Conservation (phyloP, 1,284 basidiomycete species). For the Cryptococcus wingfieldii region DNA sequence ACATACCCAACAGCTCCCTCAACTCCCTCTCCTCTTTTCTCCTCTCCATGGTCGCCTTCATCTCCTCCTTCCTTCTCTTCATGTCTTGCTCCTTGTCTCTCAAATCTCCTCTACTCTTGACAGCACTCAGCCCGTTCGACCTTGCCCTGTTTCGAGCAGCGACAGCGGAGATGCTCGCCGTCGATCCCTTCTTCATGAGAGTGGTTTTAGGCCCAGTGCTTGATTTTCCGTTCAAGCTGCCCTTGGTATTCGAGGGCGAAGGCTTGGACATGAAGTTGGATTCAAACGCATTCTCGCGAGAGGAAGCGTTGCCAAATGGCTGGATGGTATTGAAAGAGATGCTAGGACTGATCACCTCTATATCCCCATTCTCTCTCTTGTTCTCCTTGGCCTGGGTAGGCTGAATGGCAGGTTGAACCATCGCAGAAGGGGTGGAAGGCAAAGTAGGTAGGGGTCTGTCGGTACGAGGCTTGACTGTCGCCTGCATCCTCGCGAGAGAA, state of each 20-base stretch:
- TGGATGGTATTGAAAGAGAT: conserved; percentile 6
- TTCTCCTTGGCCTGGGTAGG: not conserved
- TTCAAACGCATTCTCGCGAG: conserved; percentile 25
- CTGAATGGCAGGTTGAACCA: not conserved
- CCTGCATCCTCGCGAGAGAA: conserved; percentile 42
- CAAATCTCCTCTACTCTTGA: conserved; percentile 27
- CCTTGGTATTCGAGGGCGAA: not conserved
- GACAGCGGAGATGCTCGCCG: conserved; percentile 1
- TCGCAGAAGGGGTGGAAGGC: conserved; percentile 3
- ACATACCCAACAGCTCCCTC: conserved; percentile 31
- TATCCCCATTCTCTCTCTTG: not conserved
- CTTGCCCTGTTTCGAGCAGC: conserved; percentile 12
- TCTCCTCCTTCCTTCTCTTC: conserved; percentile 27
- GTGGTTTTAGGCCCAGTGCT: not conserved
- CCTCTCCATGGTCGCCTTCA: conserved; percentile 33
- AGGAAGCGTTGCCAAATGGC: conserved; percentile 32
- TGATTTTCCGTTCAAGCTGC: not conserved
- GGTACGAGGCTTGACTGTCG: conserved; percentile 35
- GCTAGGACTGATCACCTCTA: not conserved
- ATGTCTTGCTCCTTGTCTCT: conserved; percentile 24
- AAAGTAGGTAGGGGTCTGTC: conserved; percentile 16
- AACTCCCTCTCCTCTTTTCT: conserved; percentile 36
- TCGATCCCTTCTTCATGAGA: not conserved
- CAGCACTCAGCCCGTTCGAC: conserved; percentile 18
- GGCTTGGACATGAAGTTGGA: conserved; percentile 15